A percentile compares a stretch with the other conserved stretches of the same genome.
Evolutionary conservation across 148 eudicot genomes (phyloP).

Genomic region (Persicaria tinctoria): DNA sequence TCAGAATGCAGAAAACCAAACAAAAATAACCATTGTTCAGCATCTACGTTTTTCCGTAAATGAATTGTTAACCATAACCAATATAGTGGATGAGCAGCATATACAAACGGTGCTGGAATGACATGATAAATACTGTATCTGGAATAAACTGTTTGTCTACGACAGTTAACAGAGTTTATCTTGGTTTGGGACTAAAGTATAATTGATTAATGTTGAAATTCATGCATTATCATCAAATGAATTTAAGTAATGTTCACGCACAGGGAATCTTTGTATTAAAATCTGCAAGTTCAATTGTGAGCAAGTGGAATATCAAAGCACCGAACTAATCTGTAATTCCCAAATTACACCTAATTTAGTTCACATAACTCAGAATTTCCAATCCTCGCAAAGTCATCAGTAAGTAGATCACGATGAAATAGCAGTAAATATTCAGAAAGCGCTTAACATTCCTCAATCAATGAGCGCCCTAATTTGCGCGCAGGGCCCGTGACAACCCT

Average conservation of each 20-base stretch:
- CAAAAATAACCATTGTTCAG: too few relatives aligned
- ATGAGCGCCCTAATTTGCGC: too few relatives aligned
- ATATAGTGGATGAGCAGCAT: neutral
- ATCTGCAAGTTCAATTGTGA: neutral
- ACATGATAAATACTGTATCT: neutral
- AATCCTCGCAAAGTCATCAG: too few relatives aligned
- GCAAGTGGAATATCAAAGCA: neutral
- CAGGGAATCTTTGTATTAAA: neutral
- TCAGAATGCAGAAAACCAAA: too few relatives aligned
- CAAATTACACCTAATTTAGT: neutral
- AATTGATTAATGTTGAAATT: neutral
- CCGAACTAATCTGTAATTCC: neutral
- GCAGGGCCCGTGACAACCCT: too few relatives aligned
- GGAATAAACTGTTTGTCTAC: neutral
- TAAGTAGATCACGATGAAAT: too few relatives aligned
- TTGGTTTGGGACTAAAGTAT: too few relatives aligned
- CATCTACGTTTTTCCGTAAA: too few relatives aligned
- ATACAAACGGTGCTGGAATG: neutral
- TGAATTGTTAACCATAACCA: neutral
- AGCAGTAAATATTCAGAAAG: neutral
- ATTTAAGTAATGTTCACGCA: too few relatives aligned
- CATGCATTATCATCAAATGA: neutral
- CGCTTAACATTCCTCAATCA: neutral
- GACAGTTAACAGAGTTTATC: too few relatives aligned
- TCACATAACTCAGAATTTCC: too few relatives aligned